Base-by-base conservation (phyloP, 2,329 filamentous ascomycete genomes). In the Pseudofabraea citricarpa region DNA sequence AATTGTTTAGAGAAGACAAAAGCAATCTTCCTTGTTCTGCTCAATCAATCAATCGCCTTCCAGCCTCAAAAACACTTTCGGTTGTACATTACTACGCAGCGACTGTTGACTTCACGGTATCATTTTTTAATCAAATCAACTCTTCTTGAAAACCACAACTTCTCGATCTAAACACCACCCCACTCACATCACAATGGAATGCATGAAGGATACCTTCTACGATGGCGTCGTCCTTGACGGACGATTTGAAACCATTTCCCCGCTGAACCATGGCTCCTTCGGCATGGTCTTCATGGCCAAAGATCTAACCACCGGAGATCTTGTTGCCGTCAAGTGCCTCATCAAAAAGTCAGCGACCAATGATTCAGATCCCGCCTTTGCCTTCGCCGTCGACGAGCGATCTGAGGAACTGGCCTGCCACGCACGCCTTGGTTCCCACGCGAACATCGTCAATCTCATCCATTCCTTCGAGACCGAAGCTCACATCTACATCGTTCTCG, bases 201-300 rank as follows among this genome's bases (percentile, higher is more conserved):
- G 89, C 74, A 80, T 95, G 74, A 82, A 83, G 71, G 81, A 90
- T 69, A 77, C 82, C 62, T 93, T 95, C 70, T 73, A 81, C 61
- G 74, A 81, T 67, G 88, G 86, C 66, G 79, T 86, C 67, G 70
- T 95, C 62, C 82, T 95, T 62, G 83, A 87, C 64, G 90, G 88
- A 65, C 90, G 93, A 55, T 98, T 93, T 67, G 76, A 87, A 69
- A 95, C 90, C 44, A 77, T 96, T 61, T 87, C 90, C 55, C 90
- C 93, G 45, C 85, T 98, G 71, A 98, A 98, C 64, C 90, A 96
- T 77, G 93, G 93, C 57, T 97, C 93, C 44, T 98, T 97, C 62
- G 93, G 93, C 63, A 94, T 97, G 88, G 93, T 98, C 58, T 96
- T 96, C 69, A 83, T 90, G 69, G 93, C 91, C 47, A 85, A 77